Conservation (phyloP, 2,329 filamentous ascomycete species). For the Thielaviopsis euricoi region DNA sequence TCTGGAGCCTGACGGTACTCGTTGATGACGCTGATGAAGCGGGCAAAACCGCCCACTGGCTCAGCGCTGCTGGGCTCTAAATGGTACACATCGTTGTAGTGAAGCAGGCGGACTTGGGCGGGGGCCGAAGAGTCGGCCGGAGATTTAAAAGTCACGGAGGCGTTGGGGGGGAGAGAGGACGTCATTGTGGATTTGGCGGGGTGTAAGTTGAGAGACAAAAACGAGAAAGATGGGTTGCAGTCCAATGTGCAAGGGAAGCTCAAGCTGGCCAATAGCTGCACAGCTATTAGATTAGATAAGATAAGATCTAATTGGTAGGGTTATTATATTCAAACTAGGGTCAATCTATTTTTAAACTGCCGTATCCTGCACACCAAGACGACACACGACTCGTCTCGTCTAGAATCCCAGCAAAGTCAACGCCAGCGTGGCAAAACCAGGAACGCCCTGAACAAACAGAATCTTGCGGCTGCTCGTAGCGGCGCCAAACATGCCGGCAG, state of each 20-base stretch:
- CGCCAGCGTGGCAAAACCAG: constrained; percentile 17
- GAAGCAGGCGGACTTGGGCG: constrained; percentile 65
- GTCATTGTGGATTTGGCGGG: neutral
- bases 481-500: constrained; percentile 30
- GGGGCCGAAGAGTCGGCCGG: constrained; percentile 14
- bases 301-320: too few species aligned
- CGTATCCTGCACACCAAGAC: too few species aligned
- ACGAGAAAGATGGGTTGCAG: too few species aligned
- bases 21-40: constrained; percentile 65
- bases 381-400: too few species aligned
- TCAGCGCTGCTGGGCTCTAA: constrained; percentile 61
- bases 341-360: too few species aligned
- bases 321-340: too few species aligned
- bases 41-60: constrained; percentile 63
- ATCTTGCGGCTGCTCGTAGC: constrained; percentile 25
- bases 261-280: too few species aligned
- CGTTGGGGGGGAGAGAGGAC: constrained; percentile 3
- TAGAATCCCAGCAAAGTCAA: constrained; percentile 15
- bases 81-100: constrained; percentile 93
- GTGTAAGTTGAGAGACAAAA: too few species aligned
- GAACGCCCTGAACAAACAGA: constrained; percentile 26
- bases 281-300: neutral
- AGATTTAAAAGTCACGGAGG: constrained; percentile 7
- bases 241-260: too few species aligned
- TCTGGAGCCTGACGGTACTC: constrained; percentile 50